Evolutionary conservation across 352 stramenopile genomes (phyloP).

Genomic region (Pythium plurisporium): DNA sequence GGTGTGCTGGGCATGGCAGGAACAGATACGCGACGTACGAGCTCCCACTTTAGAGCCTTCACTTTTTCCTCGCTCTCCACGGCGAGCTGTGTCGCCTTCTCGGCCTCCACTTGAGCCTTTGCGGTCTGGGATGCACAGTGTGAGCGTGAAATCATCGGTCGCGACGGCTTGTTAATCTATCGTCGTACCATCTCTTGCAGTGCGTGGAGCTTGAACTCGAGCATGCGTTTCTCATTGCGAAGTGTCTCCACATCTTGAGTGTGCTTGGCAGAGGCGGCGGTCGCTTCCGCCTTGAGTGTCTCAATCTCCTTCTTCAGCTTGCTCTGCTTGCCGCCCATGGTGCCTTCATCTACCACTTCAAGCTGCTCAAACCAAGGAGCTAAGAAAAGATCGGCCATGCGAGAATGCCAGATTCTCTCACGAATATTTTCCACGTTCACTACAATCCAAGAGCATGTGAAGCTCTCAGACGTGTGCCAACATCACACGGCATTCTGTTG

Average conservation of each 20-base stretch:
- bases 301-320: constrained; percentile 57
- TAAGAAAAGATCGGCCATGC: constrained; percentile 1
- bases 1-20: not conserved
- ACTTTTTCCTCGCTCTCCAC: constrained; percentile 52
- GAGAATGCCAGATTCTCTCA: not conserved
- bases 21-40: constrained; percentile 48
- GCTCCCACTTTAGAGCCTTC: constrained; percentile 72
- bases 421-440: too few relatives aligned
- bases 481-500: too few relatives aligned
- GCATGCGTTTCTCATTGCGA: constrained; percentile 44
- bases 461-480: too few relatives aligned
- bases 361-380: not conserved
- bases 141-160: too few relatives aligned
- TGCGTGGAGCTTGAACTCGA: constrained; percentile 52
- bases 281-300: constrained; percentile 37
- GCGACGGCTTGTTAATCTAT: too few relatives aligned
- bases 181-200: constrained; percentile 53
- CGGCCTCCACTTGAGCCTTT: constrained; percentile 49
- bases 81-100: constrained; percentile 33
- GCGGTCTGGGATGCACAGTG: too few relatives aligned
- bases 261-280: constrained; percentile 27
- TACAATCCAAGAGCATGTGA: too few relatives aligned
- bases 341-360: not conserved
- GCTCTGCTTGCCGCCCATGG: constrained; percentile 53
- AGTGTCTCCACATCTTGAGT: constrained; percentile 36